These are phyloP conservation scores for Vachellia collinsii DNA, from an alignment of 306 rosid species.

Conservation along the genomic window DNA sequence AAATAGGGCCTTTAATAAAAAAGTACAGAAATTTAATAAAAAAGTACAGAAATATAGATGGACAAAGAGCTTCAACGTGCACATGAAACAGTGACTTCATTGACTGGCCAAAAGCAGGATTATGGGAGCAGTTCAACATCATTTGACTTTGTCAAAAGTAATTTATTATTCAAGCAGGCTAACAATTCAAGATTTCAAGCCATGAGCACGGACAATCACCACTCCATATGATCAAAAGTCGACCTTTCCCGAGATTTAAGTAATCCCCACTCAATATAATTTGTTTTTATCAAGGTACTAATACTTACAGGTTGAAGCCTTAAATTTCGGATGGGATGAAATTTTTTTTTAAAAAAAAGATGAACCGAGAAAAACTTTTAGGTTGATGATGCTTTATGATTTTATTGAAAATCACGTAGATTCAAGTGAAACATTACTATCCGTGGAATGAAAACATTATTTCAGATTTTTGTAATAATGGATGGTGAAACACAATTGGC, in stretches of 20 bases:
- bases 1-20: background rate
- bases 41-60: background rate
- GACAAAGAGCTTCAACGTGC: background rate
- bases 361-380: background rate
- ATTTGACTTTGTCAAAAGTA: constrained; percentile 3
- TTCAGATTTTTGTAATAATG: background rate
- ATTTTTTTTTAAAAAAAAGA: background rate
- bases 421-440: background rate
- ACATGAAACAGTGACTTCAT: background rate
- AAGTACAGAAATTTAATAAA: background rate
- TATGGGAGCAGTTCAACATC: constrained; percentile 25
- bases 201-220: background rate
- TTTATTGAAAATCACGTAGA: constrained; percentile 20
- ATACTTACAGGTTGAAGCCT: background rate
- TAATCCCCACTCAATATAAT: background rate
- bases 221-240: constrained; percentile 4
- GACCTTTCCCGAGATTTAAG: background rate
- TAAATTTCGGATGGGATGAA: background rate
- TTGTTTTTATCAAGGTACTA: background rate
- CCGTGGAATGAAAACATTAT: background rate
- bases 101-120: constrained; percentile 5
- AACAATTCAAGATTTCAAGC: background rate
- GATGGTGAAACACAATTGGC: constrained; percentile 10
- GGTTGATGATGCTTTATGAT: background rate
- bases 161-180: constrained; percentile 21